A percentile compares a stretch with the other conserved stretches of the same genome.
phyloP scores from a whole-genome alignment of 176 grass and related monocot species.

The Aegilops bicornis region DNA sequence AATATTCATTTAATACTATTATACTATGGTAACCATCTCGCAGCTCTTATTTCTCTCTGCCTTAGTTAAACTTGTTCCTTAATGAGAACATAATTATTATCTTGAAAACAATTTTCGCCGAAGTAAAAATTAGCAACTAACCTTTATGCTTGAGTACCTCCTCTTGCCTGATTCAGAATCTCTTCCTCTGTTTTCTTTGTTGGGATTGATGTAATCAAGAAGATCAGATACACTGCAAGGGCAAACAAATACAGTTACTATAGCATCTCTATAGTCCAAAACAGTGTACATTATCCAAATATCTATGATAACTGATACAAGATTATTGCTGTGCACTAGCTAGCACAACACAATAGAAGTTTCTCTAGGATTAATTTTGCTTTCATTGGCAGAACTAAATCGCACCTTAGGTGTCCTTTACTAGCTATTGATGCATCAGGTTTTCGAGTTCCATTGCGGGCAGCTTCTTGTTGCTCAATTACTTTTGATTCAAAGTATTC shows the following conservation, averaged over 20 bases:
- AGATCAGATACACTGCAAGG: slow-evolving; percentile 92
- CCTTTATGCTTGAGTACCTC: slow-evolving; percentile 91
- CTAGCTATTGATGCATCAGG: slow-evolving; percentile 99
- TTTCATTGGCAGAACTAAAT: slow-evolving; percentile 2
- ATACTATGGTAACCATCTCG: slow-evolving; percentile 13
- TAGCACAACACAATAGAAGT: slow-evolving; percentile 11
- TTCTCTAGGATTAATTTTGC: not conserved
- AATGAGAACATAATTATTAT: slow-evolving; percentile 6
- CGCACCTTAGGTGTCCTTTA: slow-evolving; percentile 98
- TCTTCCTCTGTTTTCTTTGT: slow-evolving; percentile 78
- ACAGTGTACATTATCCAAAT: not conserved
- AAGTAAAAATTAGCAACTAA: slow-evolving; percentile 37
- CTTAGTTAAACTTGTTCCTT: slow-evolving; percentile 10
- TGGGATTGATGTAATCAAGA: slow-evolving; percentile 97
- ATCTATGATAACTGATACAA: not conserved
- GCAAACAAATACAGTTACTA: slow-evolving; percentile 37
- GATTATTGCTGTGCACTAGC: slow-evolving; percentile 14
- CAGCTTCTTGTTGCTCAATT: slow-evolving; percentile 98
- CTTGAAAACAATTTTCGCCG: slow-evolving; percentile 13
- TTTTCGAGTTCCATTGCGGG: slow-evolving; percentile 90
- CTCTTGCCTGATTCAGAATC: slow-evolving; percentile 77
- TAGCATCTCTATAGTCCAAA: not conserved
- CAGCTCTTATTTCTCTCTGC: not conserved
- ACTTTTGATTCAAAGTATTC: slow-evolving; percentile 99
- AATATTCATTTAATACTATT: slow-evolving; percentile 10